Base-by-base conservation (phyloP, 108 stramenopile species). In the Conticribra weissflogii region DNA sequence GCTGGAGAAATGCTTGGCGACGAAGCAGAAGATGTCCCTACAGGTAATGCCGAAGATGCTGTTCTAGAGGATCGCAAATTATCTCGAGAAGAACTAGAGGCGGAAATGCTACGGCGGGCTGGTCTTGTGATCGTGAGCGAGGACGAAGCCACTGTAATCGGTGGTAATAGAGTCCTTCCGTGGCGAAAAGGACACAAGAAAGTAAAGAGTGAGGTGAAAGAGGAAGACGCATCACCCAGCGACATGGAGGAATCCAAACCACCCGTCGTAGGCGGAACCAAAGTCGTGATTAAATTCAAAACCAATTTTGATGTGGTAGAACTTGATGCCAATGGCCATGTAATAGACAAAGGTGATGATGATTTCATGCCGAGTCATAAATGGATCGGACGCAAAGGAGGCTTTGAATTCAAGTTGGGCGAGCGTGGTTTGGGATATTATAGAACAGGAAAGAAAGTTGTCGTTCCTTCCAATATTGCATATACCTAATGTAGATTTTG, bases 401-500 rank as follows among this genome's bases (percentile, higher is more conserved):
- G 94, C 1, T 95, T 95, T 58, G 94, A 95, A 66, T 95, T 89
- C 76, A 95, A 95, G 64, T 66, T 92, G 33, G 94, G 94, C 3
- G 89, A 92, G 41, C 76, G 94, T 51, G 94, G 94, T 21, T 57
- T 92, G 29, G 94, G 94, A 17, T 95, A 95, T 54, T 95, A 95
- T 66, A 82, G 94, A 31, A 95, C 89, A 17, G 94, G 94, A 5
- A 89, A 86, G 82, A 86, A 84, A 55, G 90, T 94, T 25, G 85
- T 84, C 23, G 89, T 94, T 27, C 93, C 93, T 2, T 91, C 90
- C 18, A 91, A 94, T 77, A 76, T 81, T n/a, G 76, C 90, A 31
- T 94, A 94, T 61, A 85, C 76, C 24, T 77, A 58, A 65, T 34
- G n/a, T n/a, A n/a, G n/a, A n/a, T n/a, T n/a, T n/a, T n/a, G n/a